Evolutionary conservation across 106 monocot species (phyloP), one percentile per base, ranked within the genome.

Genomic region (Platanthera zijinensis): DNA sequence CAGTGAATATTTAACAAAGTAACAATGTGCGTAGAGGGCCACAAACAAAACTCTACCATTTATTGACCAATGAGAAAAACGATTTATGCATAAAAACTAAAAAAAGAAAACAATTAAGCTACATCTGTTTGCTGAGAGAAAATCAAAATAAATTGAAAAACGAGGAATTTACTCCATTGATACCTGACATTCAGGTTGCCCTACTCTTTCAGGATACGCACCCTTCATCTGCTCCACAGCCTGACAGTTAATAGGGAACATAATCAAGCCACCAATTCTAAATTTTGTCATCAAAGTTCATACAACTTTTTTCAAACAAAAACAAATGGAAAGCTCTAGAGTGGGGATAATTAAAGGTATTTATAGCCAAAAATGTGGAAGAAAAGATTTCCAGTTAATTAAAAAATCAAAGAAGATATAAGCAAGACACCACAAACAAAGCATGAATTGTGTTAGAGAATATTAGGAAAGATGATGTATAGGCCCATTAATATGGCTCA

Each of bases 131-230:
- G 51, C 11, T 51, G 51, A 51, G 51, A 51, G 18, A 62, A 62
- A 62, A 62, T 62, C 62, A 62, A 62, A 62, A 51, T 6, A 56
- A 52, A 75, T 69, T 53, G 57, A 75, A 75, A 6, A 61, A 50
- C 72, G 52, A 50, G 39, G 69, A 39, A 68, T 53, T 18, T 71
- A 49, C 17, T 48, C 10, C 30, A 53, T 53, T 19, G 13, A 70
- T 83, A 90, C 90, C 84, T 90, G 90, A 69, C 90, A 90, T 74
- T 90, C 89, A 57, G 86, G 86, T 80, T 90, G 89, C 61, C 89
- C 89, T 74, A 77, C 21, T 78, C 89, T 84, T 84, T 90, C 87
- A 78, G 90, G 90, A 81, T 85, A 83, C 48, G 74, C 87, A 48
- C 84, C 87, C 75, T 82, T 86, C 14, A 88, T 85, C 72, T 80